phyloP scores from a whole-genome alignment of 768 basidiomycete genomes.

The Floccularia luteovirens region DNA sequence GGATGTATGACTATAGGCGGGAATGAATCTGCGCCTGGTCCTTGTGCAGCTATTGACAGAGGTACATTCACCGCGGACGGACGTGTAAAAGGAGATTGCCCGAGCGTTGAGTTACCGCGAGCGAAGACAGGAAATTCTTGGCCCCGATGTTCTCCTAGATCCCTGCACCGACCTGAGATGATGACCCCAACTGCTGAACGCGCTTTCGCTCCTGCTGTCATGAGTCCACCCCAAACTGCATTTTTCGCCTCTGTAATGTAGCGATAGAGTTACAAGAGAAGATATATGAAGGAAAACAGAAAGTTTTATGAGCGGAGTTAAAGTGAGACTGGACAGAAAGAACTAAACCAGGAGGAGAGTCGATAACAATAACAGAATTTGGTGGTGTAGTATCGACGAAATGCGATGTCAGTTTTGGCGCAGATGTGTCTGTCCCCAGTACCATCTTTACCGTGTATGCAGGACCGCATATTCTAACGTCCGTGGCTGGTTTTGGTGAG shows the following conservation, averaged over 20 bases:
- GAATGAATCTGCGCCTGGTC: conserved; percentile 31
- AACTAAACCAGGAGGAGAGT: conserved; percentile 58
- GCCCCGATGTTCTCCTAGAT: conserved; percentile 68
- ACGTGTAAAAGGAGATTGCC: conserved; percentile 79
- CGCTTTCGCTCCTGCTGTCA: conserved; percentile 79
- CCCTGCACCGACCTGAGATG: conserved; percentile 81
- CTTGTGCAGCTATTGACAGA: conserved; percentile 31
- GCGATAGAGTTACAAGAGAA: not conserved
- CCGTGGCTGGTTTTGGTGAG: conserved; percentile 29
- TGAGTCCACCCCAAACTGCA: conserved; percentile 90
- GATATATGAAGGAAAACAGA: not conserved
- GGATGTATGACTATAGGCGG: conserved; percentile 54
- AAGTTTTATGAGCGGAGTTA: conserved; percentile 11
- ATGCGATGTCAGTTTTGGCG: conserved; percentile 62
- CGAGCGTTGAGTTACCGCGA: conserved; percentile 75
- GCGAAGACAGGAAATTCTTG: conserved; percentile 78
- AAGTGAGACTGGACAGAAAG: conserved; percentile 5
- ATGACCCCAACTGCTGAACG: conserved; percentile 68
- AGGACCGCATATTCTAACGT: conserved; percentile 51
- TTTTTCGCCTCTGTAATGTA: conserved; percentile 52
- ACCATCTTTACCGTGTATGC: conserved; percentile 91
- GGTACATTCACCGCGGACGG: conserved; percentile 71
- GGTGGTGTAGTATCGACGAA: conserved; percentile 75
- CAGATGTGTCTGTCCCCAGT: conserved; percentile 39
- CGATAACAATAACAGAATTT: conserved; percentile 65